These are phyloP conservation scores for Panellus pusillus DNA, from an alignment of 768 basidiomycete species.

Conservation along the genomic window DNA sequence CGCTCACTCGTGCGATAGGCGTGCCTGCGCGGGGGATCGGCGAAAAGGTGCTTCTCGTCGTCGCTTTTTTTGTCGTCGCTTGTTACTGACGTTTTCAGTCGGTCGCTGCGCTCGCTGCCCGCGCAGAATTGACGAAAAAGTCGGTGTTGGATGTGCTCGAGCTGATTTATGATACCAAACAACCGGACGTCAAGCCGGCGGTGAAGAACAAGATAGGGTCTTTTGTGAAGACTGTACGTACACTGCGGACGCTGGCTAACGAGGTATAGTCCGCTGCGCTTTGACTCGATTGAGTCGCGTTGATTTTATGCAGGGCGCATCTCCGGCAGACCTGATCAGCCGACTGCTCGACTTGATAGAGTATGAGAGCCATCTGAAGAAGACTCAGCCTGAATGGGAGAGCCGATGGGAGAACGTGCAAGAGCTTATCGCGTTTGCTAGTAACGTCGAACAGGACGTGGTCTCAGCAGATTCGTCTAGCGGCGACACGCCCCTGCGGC, in stretches of 20 bases:
- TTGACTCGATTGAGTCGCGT: neutral
- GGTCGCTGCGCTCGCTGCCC: constrained; percentile 53
- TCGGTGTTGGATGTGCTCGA: constrained; percentile 62
- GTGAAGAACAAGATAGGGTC: constrained; percentile 61
- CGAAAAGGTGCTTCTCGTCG: constrained; percentile 57
- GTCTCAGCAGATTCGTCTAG: constrained; percentile 3
- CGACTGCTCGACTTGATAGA: constrained; percentile 54
- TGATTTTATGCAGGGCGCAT: constrained; percentile 42
- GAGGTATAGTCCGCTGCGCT: constrained; percentile 37
- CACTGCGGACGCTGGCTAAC: constrained; percentile 51
- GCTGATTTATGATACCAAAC: constrained; percentile 57
- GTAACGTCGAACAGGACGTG: constrained; percentile 45
- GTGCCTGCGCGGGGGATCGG: constrained; percentile 73
- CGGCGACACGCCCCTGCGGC: constrained; percentile 60
- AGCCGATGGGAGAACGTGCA: constrained; percentile 84
- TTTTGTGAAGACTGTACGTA: constrained; percentile 59
- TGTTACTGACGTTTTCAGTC: constrained; percentile 41
- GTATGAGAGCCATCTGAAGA: constrained; percentile 69
- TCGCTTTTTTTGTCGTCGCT: neutral
- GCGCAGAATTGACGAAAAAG: constrained; percentile 51
- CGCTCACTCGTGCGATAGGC: constrained; percentile 72
- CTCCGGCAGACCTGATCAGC: constrained; percentile 65
- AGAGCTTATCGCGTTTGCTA: constrained; percentile 80
- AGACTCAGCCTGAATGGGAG: constrained; percentile 72
- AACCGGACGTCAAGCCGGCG: constrained; percentile 65